Base-by-base conservation (phyloP, 1,284 basidiomycete species). In the Pseudozyma sp. region DNA sequence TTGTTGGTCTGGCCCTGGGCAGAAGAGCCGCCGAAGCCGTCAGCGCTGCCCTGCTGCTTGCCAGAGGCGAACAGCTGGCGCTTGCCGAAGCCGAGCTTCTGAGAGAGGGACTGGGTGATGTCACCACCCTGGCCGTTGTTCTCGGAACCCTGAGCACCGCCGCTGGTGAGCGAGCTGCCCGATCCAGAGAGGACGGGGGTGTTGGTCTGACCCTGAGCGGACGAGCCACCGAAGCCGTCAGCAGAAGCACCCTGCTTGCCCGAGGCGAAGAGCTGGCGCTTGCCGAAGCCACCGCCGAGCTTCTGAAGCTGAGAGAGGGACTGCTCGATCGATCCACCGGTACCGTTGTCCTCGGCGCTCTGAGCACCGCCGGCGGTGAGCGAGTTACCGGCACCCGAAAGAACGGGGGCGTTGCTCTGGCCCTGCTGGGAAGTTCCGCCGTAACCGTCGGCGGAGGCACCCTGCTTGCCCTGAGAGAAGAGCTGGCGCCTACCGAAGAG, bases 161-260 rank as follows among this genome's bases (percentile, higher is more conserved):
- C 61, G 31, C 30, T n/a, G 43, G 61, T 64, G 43, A 64, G 42
- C 30, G 44, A 48, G 54, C 40, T 64, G 43, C 61, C 54, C 17
- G 44, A 17, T 33, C 61, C 61, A 29, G 30, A 37, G 31, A 64
- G 46, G 17, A 64, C 61, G 10, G 61, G 61, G 7, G 43, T 29
- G 45, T 57, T 64, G 49, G 37, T 35, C 54, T 64, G 54, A 29
- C 61, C 54, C 61, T 64, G 54, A 17, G 17, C 17, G 19, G 54
- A 52, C 29, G 48, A 47, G 54, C 61, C 61, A 33, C 61, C 61
- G 34, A 58, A 59, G 13, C 63, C 63, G 16, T 66, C 52, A 47
- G 63, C 63, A 11, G 63, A 65, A 49, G 62, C 55, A 29, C 62
- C 62, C 55, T 65, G 62, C 55, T 58, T 54, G 51, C 55, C 62